Evolutionary conservation across 2,329 filamentous ascomycete species (phyloP).

Genomic region (Nothophaeocryptopus gaeumannii): DNA sequence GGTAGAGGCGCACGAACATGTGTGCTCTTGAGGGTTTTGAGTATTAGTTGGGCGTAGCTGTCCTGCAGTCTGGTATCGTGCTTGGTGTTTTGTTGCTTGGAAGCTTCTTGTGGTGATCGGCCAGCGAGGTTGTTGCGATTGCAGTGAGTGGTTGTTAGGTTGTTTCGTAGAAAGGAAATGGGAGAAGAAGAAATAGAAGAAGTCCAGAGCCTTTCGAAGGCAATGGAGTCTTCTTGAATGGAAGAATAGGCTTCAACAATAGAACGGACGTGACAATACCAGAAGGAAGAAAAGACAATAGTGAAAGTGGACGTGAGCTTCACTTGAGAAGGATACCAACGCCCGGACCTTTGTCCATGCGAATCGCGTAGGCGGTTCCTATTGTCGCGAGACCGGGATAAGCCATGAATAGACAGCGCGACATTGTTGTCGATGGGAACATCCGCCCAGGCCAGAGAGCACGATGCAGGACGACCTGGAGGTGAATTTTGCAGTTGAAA

Average conservation of each 20-base stretch:
- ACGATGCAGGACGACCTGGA: conserved; percentile 2
- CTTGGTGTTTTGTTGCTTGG: not conserved
- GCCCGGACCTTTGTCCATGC: conserved; percentile 6
- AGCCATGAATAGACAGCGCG: conserved; percentile 26
- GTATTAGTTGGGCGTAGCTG: conserved; percentile 22
- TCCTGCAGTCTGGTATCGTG: conserved; percentile 25
- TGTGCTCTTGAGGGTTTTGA: conserved; percentile 15
- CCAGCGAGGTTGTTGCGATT: conserved; percentile 19
- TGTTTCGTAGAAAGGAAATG: conserved; percentile 14
- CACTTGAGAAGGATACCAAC: conserved; percentile 17
- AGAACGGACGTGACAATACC: conserved; percentile 37
- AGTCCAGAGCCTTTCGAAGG: conserved; percentile 29
- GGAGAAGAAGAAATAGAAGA: conserved; percentile 17
- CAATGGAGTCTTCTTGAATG: conserved; percentile 30
- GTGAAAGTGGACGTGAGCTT: conserved; percentile 10
- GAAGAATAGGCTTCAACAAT: conserved; percentile 38
- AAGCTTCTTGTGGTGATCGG: conserved; percentile 17
- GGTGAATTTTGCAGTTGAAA: conserved; percentile 9
- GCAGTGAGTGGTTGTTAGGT: conserved; percentile 11
- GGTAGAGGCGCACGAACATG: conserved; percentile 38
- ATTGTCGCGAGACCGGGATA: conserved; percentile 27
- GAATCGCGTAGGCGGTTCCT: conserved; percentile 19
- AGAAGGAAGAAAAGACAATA: conserved; percentile 24
- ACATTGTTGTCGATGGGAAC: conserved; percentile 8
- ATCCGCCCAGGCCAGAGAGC: conserved; percentile 5